Conservation (phyloP, 495 filamentous ascomycete genomes). For the Aspergillus bertholletiae region DNA sequence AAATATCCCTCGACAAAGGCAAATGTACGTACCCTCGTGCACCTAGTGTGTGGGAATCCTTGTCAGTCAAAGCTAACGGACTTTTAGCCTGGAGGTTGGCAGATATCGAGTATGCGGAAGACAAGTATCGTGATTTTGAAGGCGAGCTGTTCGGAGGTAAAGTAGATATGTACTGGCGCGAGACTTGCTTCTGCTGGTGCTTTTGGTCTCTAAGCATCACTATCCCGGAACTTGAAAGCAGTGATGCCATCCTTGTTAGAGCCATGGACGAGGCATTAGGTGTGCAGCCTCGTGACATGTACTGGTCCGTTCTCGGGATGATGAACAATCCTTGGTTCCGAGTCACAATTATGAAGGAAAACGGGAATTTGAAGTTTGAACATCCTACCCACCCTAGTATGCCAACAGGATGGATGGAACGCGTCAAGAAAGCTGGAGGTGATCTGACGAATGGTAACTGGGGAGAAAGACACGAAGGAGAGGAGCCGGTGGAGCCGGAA, state of each 20-base stretch:
- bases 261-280: conserved; percentile 93
- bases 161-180: conserved; percentile 79
- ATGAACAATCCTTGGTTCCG: conserved; percentile 99
- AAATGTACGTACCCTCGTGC: conserved; percentile 34
- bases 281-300: conserved; percentile 89
- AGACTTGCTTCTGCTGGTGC: conserved; percentile 88
- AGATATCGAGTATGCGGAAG: conserved; percentile 80
- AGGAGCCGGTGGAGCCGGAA: conserved; percentile 42
- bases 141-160: conserved; percentile 71
- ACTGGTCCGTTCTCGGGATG: conserved; percentile 96
- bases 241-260: conserved; percentile 75
- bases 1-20: conserved; percentile 83
- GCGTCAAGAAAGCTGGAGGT: conserved; percentile 83
- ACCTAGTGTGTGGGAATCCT: background rate
- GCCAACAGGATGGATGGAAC: conserved; percentile 93
- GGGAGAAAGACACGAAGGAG: conserved; percentile 71
- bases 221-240: conserved; percentile 55
- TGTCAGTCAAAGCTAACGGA: conserved; percentile 12
- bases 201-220: conserved; percentile 83
- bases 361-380: conserved; percentile 68
- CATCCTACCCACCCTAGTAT: conserved; percentile 85
- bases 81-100: conserved; percentile 72
- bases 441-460: conserved; percentile 80
- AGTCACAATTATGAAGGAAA: conserved; percentile 72
- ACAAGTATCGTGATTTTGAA: conserved; percentile 71